Base-by-base conservation (phyloP, 345 rosid species). In the Erucastrum elatum region DNA sequence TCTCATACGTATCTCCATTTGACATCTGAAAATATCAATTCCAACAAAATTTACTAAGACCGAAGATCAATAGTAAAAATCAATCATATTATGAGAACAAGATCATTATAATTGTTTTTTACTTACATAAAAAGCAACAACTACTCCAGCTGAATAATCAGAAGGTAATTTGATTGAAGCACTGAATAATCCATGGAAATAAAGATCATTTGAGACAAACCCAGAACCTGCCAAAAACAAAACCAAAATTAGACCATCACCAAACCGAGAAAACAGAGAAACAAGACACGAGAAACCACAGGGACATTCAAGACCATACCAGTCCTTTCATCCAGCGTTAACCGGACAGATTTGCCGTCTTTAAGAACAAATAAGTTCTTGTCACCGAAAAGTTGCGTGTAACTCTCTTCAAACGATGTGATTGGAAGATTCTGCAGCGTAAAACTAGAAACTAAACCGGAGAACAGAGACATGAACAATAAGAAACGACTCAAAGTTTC, bases 121-220 rank as follows among this genome's bases (percentile, higher is more conserved):
- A 84, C 98, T 89, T 79, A 95, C 99, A 83, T 95, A 95, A 80
- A 95, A 95, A 21, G 99, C 99, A 75, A 95, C 94, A 81, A 95
- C 98, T 77, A 95, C 96, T 27, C 99, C 99, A 71, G 98, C 99
- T 56, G 98, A 91, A 75, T 95, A 95, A 87, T 95, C 99, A 37
- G 94, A 82, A 82, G 99, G 99, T 81, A 95, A 75, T 85, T 91
- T 95, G 30, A 95, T 89, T 37, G 94, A 89, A 73, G 97, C 93
- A 81, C 98, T 91, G 89, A 95, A 95, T 82, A 88, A 90, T 0
- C 99, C 99, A 85, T 93, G 96, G 53, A 90, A 84, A 84, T 93
- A 95, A 37, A 93, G 86, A 82, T 95, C 99, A 44, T 95, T 94
- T 61, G 99, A 95, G 56, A 84, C 94, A 85, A 95, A 95, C 71